phyloP scores from a whole-genome alignment of 306 rosid species.

The Gillenia trifoliata region DNA sequence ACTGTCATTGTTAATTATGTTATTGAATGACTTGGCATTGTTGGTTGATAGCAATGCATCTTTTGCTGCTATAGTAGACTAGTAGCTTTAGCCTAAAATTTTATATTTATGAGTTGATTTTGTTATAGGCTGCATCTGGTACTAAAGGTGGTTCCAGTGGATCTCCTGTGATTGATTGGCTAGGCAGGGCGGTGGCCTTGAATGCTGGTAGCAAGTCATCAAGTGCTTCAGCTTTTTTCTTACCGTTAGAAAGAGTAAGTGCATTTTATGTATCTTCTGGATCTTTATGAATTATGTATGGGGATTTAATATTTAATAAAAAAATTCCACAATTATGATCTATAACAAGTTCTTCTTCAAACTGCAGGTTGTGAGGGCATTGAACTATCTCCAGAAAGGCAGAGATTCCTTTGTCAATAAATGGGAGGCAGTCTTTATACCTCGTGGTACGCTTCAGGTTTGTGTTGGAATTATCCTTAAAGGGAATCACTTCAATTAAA shows the following conservation, averaged over 20 bases:
- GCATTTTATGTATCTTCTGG: slow-evolving; percentile 17
- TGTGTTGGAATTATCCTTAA: slow-evolving; percentile 36
- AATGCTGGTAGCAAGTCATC: slow-evolving; percentile 98
- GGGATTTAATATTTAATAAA: slow-evolving; percentile 15
- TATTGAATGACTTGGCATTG: background rate
- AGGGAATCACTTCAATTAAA: slow-evolving; percentile 2
- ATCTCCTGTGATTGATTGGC: slow-evolving; percentile 94
- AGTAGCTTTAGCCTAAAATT: slow-evolving; percentile 1
- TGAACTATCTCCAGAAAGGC: slow-evolving; percentile 65
- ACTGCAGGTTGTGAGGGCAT: slow-evolving; percentile 89
- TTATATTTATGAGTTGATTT: background rate
- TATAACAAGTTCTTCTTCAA: slow-evolving; percentile 12
- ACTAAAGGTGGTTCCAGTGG: slow-evolving; percentile 99
- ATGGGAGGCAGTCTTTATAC: slow-evolving; percentile 81
- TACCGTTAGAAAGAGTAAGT: slow-evolving; percentile 86
- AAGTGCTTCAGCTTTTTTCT: slow-evolving; percentile 89
- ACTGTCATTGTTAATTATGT: background rate
- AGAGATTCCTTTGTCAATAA: slow-evolving; percentile 53
- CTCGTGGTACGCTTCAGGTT: slow-evolving; percentile 99
- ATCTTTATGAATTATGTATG: background rate
- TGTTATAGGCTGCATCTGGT: slow-evolving; percentile 92
- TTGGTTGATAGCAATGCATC: background rate
- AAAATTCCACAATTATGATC: slow-evolving; percentile 14
- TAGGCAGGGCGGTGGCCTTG: slow-evolving; percentile 90
- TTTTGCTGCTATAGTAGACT: background rate